A percentile compares a stretch with the other conserved stretches of the same genome.
Evolutionary conservation across 306 rosid species (phyloP).

Genomic region (Morella rubra): DNA sequence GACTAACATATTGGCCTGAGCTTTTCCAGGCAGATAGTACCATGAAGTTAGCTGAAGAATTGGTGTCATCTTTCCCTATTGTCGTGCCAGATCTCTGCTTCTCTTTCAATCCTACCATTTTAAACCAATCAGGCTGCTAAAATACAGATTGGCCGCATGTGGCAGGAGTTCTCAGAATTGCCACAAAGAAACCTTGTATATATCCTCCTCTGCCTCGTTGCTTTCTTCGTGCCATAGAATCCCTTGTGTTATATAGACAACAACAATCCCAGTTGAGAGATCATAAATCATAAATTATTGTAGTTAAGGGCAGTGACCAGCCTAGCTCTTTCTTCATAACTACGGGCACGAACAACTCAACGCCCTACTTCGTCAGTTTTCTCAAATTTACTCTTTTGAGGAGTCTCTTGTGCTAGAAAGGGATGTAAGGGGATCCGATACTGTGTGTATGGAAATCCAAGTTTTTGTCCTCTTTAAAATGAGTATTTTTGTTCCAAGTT

Average conservation of each 20-base stretch:
- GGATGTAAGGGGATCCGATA: no score
- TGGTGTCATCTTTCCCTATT: constrained; percentile 11
- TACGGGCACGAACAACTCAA: background rate
- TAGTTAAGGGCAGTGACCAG: background rate
- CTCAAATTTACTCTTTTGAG: no score
- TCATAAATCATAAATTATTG: background rate
- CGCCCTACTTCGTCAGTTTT: background rate
- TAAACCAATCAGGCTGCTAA: background rate
- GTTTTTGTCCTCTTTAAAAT: no score
- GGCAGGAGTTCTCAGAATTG: constrained; percentile 35
- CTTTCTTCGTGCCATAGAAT: background rate
- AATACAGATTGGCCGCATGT: constrained; percentile 26
- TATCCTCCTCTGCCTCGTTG: constrained; percentile 11
- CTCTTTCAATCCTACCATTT: constrained; percentile 15
- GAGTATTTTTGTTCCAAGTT: no score
- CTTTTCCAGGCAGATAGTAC: constrained; percentile 40
- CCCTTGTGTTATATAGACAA: background rate
- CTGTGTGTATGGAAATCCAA: no score
- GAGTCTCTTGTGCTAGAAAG: no score
- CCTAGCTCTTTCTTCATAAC: background rate
- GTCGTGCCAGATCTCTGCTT: constrained; percentile 19
- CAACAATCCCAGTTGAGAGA: constrained; percentile 1
- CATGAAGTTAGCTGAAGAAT: constrained; percentile 11
- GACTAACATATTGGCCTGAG: constrained; percentile 20
- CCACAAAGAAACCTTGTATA: constrained; percentile 40